These are phyloP conservation scores for Neurospora tetrasperma DNA, from an alignment of 495 filamentous ascomycete genomes.

Conservation along the genomic window DNA sequence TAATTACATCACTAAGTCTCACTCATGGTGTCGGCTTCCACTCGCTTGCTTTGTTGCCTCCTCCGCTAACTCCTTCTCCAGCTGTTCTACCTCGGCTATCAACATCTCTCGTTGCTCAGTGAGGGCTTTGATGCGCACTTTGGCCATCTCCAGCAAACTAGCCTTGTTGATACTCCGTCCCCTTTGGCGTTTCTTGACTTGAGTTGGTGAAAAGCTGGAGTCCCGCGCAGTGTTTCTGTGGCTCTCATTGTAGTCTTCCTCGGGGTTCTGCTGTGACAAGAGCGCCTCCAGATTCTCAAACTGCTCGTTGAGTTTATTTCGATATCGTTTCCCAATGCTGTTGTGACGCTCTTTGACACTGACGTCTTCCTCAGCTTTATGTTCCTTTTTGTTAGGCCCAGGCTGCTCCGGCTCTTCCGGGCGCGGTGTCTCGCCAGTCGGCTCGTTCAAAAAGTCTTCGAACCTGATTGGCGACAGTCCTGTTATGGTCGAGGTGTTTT, in stretches of 20 bases:
- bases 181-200: not conserved
- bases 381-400: not conserved
- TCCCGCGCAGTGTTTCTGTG: not conserved
- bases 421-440: not conserved
- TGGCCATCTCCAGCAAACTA: conserved; percentile 15
- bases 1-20: not conserved
- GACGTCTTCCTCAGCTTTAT: not conserved
- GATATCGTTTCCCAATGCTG: conserved; percentile 24
- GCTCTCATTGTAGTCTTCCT: not conserved
- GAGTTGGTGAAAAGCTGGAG: not conserved
- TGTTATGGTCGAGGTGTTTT: not conserved
- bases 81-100: conserved; percentile 2
- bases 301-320: conserved; percentile 20
- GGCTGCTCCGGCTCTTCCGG: not conserved
- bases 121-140: conserved; percentile 8
- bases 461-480: not conserved
- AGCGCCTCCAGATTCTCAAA: conserved; percentile 19
- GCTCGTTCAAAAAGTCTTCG: not conserved
- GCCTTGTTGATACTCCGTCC: conserved; percentile 15
- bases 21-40: not conserved
- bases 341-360: conserved; percentile 13
- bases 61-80: not conserved
- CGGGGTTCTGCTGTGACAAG: not conserved
- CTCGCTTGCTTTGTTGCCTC: not conserved
- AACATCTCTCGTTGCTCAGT: conserved; percentile 7